Conservation (phyloP, 257 asterid species). For the Plantago major region DNA sequence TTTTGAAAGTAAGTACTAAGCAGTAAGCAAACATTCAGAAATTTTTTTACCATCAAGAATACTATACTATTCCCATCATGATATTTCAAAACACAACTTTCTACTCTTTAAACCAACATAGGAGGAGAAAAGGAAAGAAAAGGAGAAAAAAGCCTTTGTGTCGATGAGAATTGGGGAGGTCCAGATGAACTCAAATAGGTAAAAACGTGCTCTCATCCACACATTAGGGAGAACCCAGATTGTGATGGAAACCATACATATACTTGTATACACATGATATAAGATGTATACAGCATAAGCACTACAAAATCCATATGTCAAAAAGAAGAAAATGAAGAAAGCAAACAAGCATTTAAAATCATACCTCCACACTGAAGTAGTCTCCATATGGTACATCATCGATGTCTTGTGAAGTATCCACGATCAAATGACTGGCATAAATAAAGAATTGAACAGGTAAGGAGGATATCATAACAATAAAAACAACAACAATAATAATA, state of each 20-base stretch:
- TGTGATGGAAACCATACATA: background rate
- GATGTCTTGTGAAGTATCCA: slow-evolving; percentile 80
- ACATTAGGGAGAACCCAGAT: too few relatives aligned
- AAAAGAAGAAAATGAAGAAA: background rate
- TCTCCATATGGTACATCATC: slow-evolving; percentile 88
- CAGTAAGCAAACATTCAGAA: background rate
- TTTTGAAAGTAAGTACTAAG: slow-evolving; percentile 7
- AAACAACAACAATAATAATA: background rate
- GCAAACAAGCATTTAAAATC: background rate
- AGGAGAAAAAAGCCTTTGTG: background rate
- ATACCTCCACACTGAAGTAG: slow-evolving; percentile 95
- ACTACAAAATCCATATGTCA: background rate
- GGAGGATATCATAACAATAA: slow-evolving; percentile 12
- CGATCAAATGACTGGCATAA: slow-evolving; percentile 66
- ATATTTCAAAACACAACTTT: background rate
- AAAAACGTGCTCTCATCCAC: background rate
- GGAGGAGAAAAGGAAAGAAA: background rate
- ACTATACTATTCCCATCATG: background rate
- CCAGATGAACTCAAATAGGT: background rate
- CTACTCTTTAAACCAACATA: background rate
- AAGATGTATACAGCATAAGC: slow-evolving; percentile 11
- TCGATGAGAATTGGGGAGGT: background rate
- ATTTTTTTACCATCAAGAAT: background rate
- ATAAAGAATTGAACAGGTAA: slow-evolving; percentile 22
- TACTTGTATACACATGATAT: slow-evolving; percentile 4